Percentiles rank a stretch among this genome's conserved stretches.
Conservation (phyloP, 805 yeast species). For the Candida lessepsii region DNA sequence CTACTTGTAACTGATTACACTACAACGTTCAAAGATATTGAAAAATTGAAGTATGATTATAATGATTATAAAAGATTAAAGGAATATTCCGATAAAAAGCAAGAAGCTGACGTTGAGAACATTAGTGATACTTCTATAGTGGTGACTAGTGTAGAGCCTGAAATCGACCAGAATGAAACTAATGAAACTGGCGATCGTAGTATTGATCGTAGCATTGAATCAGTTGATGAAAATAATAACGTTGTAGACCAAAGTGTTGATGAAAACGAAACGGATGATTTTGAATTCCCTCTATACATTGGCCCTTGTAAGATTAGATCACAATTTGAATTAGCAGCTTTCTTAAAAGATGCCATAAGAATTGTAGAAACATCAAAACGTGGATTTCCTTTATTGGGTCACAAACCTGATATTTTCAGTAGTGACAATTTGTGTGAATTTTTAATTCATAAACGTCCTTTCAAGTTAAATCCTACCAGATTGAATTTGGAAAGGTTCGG, state of each 20-base stretch:
- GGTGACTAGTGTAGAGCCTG: slow-evolving; percentile 2
- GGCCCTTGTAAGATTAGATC: slow-evolving; percentile 25
- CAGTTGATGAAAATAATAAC: neutral
- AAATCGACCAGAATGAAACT: neutral
- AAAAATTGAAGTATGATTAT: slow-evolving; percentile 28
- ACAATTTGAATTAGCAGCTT: slow-evolving; percentile 19
- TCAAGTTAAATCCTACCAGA: slow-evolving; percentile 35
- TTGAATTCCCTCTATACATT: slow-evolving; percentile 31
- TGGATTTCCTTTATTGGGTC: slow-evolving; percentile 40
- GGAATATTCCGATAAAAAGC: slow-evolving; percentile 25
- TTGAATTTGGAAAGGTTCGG: slow-evolving; percentile 40
- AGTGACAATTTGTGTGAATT: slow-evolving; percentile 37
- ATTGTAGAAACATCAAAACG: slow-evolving; percentile 28
- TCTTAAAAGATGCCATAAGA: slow-evolving; percentile 23
- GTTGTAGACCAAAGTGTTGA: neutral
- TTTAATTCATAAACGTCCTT: slow-evolving; percentile 22
- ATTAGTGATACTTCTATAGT: slow-evolving; percentile 4
- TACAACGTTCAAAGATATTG: slow-evolving; percentile 23
- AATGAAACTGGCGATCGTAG: no score
- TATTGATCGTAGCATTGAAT: no score
- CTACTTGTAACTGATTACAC: slow-evolving; percentile 27
- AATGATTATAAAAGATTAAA: slow-evolving; percentile 30
- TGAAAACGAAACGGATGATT: slow-evolving; percentile 8
- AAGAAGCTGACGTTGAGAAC: slow-evolving; percentile 2
- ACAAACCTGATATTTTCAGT: slow-evolving; percentile 37